Evolutionary conservation across 306 rosid genomes (phyloP).

Genomic region (Parietaria judaica): DNA sequence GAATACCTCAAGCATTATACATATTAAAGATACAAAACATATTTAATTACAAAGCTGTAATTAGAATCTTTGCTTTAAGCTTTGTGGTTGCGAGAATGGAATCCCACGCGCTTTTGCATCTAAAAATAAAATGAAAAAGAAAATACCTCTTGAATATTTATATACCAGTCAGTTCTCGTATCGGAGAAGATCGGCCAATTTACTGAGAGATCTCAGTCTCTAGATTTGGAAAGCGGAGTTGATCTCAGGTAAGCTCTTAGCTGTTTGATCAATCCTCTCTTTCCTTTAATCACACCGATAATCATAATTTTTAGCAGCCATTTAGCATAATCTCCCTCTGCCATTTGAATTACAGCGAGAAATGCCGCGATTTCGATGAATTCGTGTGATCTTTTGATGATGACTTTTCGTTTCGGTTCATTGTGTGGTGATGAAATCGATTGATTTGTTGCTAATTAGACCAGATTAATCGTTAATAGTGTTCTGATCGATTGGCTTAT

Average conservation of each 20-base stretch:
- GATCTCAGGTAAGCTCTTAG: slow-evolving; percentile 10
- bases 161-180: neutral
- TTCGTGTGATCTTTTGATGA: neutral
- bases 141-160: slow-evolving; percentile 3
- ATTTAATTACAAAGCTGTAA: no score
- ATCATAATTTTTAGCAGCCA: no score
- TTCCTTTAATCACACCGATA: no score
- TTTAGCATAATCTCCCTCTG: neutral
- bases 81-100: no score
- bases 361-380: neutral
- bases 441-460: neutral
- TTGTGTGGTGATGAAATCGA: neutral
- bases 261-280: no score
- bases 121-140: neutral
- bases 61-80: no score
- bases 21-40: no score
- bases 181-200: neutral
- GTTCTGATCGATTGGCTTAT: no score
- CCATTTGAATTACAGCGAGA: slow-evolving; percentile 6
- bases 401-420: neutral
- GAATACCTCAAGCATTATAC: no score
- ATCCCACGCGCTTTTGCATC: slow-evolving; percentile 24
- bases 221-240: slow-evolving; percentile 3
- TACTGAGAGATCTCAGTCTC: slow-evolving; percentile 3
- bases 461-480: no score